These are phyloP conservation scores for Paraconiothyrium brasiliense DNA, from an alignment of 2,329 filamentous ascomycete genomes.

Conservation along the genomic window DNA sequence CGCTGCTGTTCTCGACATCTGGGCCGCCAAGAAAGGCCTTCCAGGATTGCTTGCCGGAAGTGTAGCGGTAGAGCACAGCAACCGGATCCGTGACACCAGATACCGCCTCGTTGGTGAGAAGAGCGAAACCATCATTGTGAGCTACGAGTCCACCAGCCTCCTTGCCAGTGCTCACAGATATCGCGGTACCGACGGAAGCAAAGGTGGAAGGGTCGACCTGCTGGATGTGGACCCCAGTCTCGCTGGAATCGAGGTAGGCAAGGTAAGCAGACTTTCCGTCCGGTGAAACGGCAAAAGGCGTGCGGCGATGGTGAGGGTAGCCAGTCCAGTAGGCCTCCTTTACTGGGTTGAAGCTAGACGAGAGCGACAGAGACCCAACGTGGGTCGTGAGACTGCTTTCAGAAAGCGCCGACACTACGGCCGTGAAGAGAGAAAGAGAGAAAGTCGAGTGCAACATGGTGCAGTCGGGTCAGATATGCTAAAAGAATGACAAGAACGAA, in stretches of 20 bases:
- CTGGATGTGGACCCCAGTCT: conserved; percentile 66
- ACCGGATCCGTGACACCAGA: conserved; percentile 61
- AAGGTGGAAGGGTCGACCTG: conserved; percentile 65
- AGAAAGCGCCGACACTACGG: conserved; percentile 48
- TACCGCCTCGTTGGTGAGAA: conserved; percentile 67
- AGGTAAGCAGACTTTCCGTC: conserved; percentile 68
- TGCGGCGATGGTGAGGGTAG: conserved; percentile 68
- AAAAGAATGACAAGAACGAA: conserved; percentile 41
- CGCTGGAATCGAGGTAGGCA: conserved; percentile 67
- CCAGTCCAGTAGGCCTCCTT: conserved; percentile 70
- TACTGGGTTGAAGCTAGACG: conserved; percentile 64
- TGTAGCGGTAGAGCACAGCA: conserved; percentile 68
- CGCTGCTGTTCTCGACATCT: conserved; percentile 57
- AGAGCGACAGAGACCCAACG: conserved; percentile 58
- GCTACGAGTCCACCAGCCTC: conserved; percentile 69
- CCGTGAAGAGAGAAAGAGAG: conserved; percentile 45
- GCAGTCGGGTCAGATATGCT: conserved; percentile 31
- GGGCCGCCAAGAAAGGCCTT: conserved; percentile 69
- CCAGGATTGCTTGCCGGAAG: conserved; percentile 64
- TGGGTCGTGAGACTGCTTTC: conserved; percentile 55
- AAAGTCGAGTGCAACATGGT: conserved; percentile 44
- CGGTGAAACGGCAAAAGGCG: conserved; percentile 68
- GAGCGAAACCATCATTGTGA: conserved; percentile 70
- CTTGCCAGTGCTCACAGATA: conserved; percentile 64
- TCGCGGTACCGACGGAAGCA: conserved; percentile 60